These are phyloP conservation scores for Lichina pygmaea DNA, from an alignment of 495 filamentous ascomycete genomes.

Conservation along the genomic window DNA sequence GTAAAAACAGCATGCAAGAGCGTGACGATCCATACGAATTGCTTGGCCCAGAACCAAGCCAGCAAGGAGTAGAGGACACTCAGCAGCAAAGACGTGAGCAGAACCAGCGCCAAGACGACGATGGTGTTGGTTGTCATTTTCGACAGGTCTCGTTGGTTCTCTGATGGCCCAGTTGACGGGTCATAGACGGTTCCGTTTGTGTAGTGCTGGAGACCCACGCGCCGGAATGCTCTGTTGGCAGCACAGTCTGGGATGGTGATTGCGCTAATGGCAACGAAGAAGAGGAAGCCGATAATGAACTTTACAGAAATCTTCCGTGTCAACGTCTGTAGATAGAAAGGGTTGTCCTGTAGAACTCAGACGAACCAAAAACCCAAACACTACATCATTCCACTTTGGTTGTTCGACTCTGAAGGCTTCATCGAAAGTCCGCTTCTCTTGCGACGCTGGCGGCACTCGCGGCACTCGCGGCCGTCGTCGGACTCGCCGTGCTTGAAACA, in stretches of 20 bases:
- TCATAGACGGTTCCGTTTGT: constrained; percentile 4
- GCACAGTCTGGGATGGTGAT: constrained; percentile 55
- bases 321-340: constrained; percentile 2
- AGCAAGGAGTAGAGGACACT: constrained; percentile 51
- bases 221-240: constrained; percentile 33
- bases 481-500: too few species aligned
- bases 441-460: constrained; percentile 4
- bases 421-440: constrained; percentile 35
- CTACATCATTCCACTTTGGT: constrained; percentile 71
- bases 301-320: constrained; percentile 6
- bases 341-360: background rate
- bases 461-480: constrained; percentile 3
- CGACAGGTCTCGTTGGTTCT: constrained; percentile 33
- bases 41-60: constrained; percentile 61
- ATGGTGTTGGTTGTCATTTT: constrained; percentile 40
- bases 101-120: constrained; percentile 53
- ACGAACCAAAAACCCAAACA: constrained; percentile 47
- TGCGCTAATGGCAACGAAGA: constrained; percentile 53
- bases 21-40: constrained; percentile 71
- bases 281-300: constrained; percentile 46
- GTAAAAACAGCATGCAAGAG: constrained; percentile 41
- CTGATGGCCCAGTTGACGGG: too few species aligned
- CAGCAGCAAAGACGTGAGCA: constrained; percentile 41
- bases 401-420: constrained; percentile 54
- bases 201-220: constrained; percentile 46